These are phyloP conservation scores for Raphanus raphanistrum DNA, from an alignment of 345 rosid genomes.

Conservation along the genomic window DNA sequence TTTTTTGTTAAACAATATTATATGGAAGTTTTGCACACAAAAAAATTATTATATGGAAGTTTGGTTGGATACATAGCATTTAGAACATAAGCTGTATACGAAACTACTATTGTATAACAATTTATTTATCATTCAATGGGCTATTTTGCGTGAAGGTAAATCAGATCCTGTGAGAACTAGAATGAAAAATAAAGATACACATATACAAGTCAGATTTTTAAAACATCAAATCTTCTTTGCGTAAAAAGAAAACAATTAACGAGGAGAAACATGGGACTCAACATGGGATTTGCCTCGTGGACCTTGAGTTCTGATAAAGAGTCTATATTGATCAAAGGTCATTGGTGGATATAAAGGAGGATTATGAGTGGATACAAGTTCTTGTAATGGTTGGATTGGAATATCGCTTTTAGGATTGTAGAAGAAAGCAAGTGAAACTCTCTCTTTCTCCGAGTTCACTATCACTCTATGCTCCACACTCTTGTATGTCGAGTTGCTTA, in stretches of 20 bases:
- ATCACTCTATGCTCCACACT: conserved; percentile 94
- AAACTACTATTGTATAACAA: neutral
- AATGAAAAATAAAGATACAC: neutral
- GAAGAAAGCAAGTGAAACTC: conserved; percentile 86
- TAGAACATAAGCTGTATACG: neutral
- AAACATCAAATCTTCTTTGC: neutral
- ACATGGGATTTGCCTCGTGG: conserved; percentile 90
- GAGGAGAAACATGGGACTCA: conserved; percentile 53
- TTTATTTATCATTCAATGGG: neutral
- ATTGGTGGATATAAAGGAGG: conserved; percentile 66
- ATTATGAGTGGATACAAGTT: conserved; percentile 54
- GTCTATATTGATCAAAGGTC: conserved; percentile 88
- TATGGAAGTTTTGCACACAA: neutral
- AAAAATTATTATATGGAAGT: neutral
- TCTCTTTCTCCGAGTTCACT: conserved; percentile 62
- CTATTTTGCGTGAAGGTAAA: conserved; percentile 1
- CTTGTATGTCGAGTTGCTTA: conserved; percentile 82
- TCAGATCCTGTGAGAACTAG: conserved; percentile 2
- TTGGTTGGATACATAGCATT: neutral
- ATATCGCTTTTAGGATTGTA: conserved; percentile 89
- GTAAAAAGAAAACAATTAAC: conserved; percentile 15
- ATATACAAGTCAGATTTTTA: conserved; percentile 35
- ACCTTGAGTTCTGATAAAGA: conserved; percentile 70
- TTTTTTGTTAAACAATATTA: neutral
- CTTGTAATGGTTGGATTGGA: conserved; percentile 64